Evolutionary conservation across 192 early-diverging fungal genomes (phyloP).

Genomic region (Podila horticola): DNA sequence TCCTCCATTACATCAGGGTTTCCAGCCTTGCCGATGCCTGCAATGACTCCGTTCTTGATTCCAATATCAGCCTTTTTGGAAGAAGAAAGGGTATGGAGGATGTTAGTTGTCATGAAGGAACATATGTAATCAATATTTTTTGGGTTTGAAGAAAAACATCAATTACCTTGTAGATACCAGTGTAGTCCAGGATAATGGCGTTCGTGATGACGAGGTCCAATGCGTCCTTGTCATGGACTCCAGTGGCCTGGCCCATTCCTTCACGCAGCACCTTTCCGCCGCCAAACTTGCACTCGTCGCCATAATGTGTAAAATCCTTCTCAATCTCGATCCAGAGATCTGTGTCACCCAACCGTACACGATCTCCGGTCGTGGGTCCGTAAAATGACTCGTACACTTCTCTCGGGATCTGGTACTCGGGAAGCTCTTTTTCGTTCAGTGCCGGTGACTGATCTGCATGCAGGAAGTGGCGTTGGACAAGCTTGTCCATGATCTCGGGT

Average conservation of each 20-base stretch:
- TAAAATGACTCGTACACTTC: slow-evolving; percentile 89
- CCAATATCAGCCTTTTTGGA: slow-evolving; percentile 88
- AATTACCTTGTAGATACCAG: slow-evolving; percentile 91
- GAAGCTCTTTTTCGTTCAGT: slow-evolving; percentile 54
- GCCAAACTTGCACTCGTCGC: slow-evolving; percentile 97
- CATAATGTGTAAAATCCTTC: slow-evolving; percentile 89
- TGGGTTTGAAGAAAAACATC: no score
- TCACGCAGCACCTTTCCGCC: slow-evolving; percentile 94
- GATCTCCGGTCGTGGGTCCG: slow-evolving; percentile 94
- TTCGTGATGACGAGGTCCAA: slow-evolving; percentile 97
- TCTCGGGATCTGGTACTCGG: slow-evolving; percentile 77
- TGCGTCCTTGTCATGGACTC: slow-evolving; percentile 71
- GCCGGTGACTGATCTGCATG: slow-evolving; percentile 68
- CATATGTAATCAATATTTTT: no score
- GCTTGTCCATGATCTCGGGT: slow-evolving; percentile 61
- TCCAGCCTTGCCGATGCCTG: slow-evolving; percentile 96
- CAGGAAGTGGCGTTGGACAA: slow-evolving; percentile 65
- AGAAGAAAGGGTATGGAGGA: not conserved
- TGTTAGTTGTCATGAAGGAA: no score
- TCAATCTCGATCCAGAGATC: slow-evolving; percentile 88
- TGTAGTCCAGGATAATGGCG: slow-evolving; percentile 90
- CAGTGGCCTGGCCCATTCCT: slow-evolving; percentile 92
- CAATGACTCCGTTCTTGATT: slow-evolving; percentile 85
- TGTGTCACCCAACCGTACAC: slow-evolving; percentile 88
- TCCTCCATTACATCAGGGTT: slow-evolving; percentile 98